Base-by-base conservation (phyloP, 1,284 basidiomycete species). In the Hortiboletus rubellus region DNA sequence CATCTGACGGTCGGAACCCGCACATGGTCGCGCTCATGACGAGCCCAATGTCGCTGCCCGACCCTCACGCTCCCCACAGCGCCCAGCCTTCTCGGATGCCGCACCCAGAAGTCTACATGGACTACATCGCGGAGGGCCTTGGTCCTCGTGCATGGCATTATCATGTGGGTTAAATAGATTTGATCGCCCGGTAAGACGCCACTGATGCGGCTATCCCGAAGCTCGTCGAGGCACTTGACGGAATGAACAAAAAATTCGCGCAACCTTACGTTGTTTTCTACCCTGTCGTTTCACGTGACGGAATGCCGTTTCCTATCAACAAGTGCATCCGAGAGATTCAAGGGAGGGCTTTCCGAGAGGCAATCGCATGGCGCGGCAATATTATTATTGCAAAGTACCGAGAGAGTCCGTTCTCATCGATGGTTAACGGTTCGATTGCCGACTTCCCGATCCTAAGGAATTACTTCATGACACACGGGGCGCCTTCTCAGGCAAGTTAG, bases 61-160 rank as follows among this genome's bases (percentile, higher is more conserved):
- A 76, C 54, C 79, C 79, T 47, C 79, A 79, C 60, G 75, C 74
- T 3, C 73, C 74, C 11, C 77, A 80, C 52, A 72, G 75, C 36
- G 64, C 70, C 55, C 71, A 57, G 59, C 71, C 68, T 71, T 65
- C 81, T 48, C 82, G 85, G 49, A 81, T 89, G 77, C 89, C 89
- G 1, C 89, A 91, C 71, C 89, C 90, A 10, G 87, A 91, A 70
- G 81, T 89, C 38, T 83, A 87, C 67, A 92, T 92, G 89, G 88
- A 92, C 71, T 89, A 87, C 72, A 86, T 91, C 64, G 87, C 87
- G 63, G 87, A 91, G 71, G 79, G 81, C 54, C 76, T 83, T 52
- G 85, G 85, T 40, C 74, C 82, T 40, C 78, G 84, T 57, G 82
- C 85, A 14, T 91, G 89, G 89, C 80, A 82, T 66, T 88, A 82